Evolutionary conservation across 1,284 basidiomycete species (phyloP).

Genomic region (Apiotrichum laibachii): DNA sequence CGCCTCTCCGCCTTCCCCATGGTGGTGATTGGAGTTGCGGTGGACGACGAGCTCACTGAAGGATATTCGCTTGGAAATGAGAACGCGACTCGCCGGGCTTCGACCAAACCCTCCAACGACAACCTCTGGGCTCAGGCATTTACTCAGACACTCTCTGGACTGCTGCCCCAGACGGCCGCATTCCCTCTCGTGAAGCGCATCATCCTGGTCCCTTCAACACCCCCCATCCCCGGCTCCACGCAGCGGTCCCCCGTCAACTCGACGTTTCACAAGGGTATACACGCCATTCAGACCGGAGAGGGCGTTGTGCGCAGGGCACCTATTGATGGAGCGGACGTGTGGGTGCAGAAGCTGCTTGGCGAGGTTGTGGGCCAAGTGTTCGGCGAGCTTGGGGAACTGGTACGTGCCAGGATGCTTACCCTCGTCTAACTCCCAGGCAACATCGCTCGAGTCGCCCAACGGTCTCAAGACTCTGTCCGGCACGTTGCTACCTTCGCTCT

Average conservation of each 20-base stretch:
- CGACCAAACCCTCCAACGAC: not conserved
- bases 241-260: not conserved
- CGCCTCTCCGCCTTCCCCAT: slow-evolving; percentile 43
- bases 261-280: slow-evolving; percentile 6
- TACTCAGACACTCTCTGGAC: slow-evolving; percentile 33
- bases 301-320: slow-evolving; percentile 30
- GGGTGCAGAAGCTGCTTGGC: slow-evolving; percentile 78
- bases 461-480: slow-evolving; percentile 50
- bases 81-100: not conserved
- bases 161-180: slow-evolving; percentile 60
- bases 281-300: not conserved
- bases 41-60: slow-evolving; percentile 25
- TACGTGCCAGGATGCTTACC: slow-evolving; percentile 19
- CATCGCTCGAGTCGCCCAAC: slow-evolving; percentile 46
- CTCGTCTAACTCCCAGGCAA: slow-evolving; percentile 32
- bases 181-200: slow-evolving; percentile 65
- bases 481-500: slow-evolving; percentile 47
- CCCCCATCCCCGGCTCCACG: not conserved
- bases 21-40: slow-evolving; percentile 43
- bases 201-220: slow-evolving; percentile 57
- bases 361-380: slow-evolving; percentile 81
- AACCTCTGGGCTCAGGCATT: slow-evolving; percentile 31
- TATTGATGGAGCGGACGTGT: slow-evolving; percentile 46
- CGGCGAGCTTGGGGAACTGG: slow-evolving; percentile 71
- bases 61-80: not conserved